Evolutionary conservation across 257 asterid genomes (phyloP), one percentile per base, ranked within the genome.

Genomic region (Primulina huaijiensis): DNA sequence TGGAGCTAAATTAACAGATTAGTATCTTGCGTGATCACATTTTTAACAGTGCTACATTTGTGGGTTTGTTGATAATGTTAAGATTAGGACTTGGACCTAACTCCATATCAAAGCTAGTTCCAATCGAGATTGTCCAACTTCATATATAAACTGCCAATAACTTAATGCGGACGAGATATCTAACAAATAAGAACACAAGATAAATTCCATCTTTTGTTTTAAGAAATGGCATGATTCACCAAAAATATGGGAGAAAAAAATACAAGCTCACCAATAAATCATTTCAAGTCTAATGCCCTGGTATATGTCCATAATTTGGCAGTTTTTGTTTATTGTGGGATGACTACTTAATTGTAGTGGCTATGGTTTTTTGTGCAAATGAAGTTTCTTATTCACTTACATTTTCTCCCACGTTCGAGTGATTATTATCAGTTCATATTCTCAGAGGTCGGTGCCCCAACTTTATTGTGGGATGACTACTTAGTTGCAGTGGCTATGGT

Each of bases 401-500:
- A 20, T 62, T 62, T 43, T 33, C 30, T 63, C 71, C 52, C 63
- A 46, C 34, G 64, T 38, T 61, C 2, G 53, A 31, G 70, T 75
- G 60, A 63, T 67, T 50, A 27, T 69, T 61, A 23, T 64, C 57
- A 14, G 52, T 72, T 76, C 68, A 66, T 79, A 37, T 76, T 74
- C 75, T 38, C 90, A 94, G 99, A 91, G 34, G 97, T 89, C 73
- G 84, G 88, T 60, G 86, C 85, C 64, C 86, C 90, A 3, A 84
- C 86, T 68, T 79, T 94, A 71, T 23, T 23, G 25, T 23, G 25
- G 25, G 25, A 23, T 23, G 25, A 14, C 57, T 14, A 17, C 21
- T 50, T 50, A 17, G 57, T 16, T 50, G 20, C 57, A 14, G 57
- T 16, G 57, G 57, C 57, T 16, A 50, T 50, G 1, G 21, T 50